Evolutionary conservation across 805 yeast genomes (phyloP), one percentile per base, ranked within the genome.

Genomic region (Millerozyma acaciae): DNA sequence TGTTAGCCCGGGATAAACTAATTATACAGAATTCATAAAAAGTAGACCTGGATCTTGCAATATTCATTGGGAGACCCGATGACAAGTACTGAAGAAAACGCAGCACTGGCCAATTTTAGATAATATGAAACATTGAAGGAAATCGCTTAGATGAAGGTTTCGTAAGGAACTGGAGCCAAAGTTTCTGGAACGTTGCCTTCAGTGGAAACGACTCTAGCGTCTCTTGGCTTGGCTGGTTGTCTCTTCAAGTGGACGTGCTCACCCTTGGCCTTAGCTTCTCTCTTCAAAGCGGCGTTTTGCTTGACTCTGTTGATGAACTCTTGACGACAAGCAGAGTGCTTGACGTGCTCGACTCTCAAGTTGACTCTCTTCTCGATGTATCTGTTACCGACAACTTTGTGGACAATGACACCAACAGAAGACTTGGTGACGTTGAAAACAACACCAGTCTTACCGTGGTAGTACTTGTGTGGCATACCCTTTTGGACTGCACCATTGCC

Each of bases 381-480:
- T 79, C 97, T 86, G 94, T 84, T 75, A 73, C 97, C 97, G 61
- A 93, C 97, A 70, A 89, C 80, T 84, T 93, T 93, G 94, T 93
- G 84, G 70, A 93, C 72, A 64, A 93, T 86, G 59, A 93, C 93
- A 84, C 98, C 98, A 53, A 93, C 97, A 50, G 98, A 77, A 48
- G 95, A 75, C 81, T 86, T 93, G 84, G 98, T 90, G 56, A 93
- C 94, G 82, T 93, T 93, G 95, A 80, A 93, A 53, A 93, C 80
- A 59, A 93, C 86, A 83, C 98, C 98, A 54, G 98, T 93, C 83
- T 89, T 93, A 76, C 98, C 98, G 81, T 93, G 97, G 96, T 93
- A 93, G 84, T 78, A 89, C 80, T 93, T 93, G 31, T 34, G 27
- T 70, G 98, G 97, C 96, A 93, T 87, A 86, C 97, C 97, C 84